Evolutionary conservation across 2,329 filamentous ascomycete genomes (phyloP), one percentile per base, ranked within the genome.

Genomic region (Thermomyces lanuginosus): DNA sequence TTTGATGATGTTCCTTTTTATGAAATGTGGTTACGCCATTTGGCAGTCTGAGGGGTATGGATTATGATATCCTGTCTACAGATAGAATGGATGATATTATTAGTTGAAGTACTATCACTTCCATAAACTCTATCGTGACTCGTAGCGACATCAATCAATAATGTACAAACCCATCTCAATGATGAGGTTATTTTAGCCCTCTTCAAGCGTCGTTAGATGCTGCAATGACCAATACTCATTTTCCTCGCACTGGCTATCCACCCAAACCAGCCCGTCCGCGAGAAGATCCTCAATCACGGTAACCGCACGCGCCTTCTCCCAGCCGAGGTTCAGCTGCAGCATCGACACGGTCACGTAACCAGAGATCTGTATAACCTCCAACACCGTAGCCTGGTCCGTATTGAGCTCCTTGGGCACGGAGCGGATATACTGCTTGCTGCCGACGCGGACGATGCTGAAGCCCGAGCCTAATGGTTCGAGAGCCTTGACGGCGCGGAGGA

Each of bases 321-420:
- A 98, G 9, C 64, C 66, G 15, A 98, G 56, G 48, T 98, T 98
- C 26, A 77, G 58, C 55, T 78, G 75, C 29, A 98, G 57, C 78
- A 95, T 91, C 1, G 77, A 78, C 9, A 92, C 70, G 31, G 76
- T 92, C 27, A 95, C 79, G 45, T 82, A 92, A 1, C 89, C 86
- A 6, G 93, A 61, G 6, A 93, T 63, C 52, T 93, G 82, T 5
- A 82, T 81, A 1, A 79, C 84, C 59, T 95, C 89, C 5, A 98
- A 66, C 8, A 92, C 86, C 2, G 76, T 80, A 26, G 79, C 80
- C 59, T 98, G 89, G 49, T 98, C 89, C 8, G 72, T 84, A 49
- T 92, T 93, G 35, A 98, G 66, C 56, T 98, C 89, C 50, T 91
- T 89, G 1, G 89, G 89, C 21, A 98, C 75, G 3, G 82, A 92